phyloP scores from a whole-genome alignment of 1,284 basidiomycete genomes.

The Cryptococcus depauperatus region DNA sequence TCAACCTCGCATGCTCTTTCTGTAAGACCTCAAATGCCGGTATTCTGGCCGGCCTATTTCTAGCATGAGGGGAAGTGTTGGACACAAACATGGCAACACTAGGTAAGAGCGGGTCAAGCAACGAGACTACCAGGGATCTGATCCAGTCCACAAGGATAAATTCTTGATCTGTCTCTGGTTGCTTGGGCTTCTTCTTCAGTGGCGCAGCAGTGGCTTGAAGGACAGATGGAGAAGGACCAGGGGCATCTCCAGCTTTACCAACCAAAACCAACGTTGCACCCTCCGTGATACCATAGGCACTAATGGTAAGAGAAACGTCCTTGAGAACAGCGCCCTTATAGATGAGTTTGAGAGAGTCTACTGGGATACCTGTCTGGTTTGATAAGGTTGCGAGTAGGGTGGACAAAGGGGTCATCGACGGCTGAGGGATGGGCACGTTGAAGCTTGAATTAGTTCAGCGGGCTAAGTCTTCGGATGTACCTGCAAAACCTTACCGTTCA shows the following conservation, averaged over 20 bases:
- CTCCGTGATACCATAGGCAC: conserved; percentile 41
- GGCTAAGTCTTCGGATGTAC: background rate
- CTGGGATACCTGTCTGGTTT: conserved; percentile 35
- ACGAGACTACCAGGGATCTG: conserved; percentile 20
- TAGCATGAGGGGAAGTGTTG: conserved; percentile 26
- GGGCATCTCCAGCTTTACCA: conserved; percentile 34
- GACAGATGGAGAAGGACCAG: conserved; percentile 15
- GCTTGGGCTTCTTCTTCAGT: conserved; percentile 39
- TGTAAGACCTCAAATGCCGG: conserved; percentile 37
- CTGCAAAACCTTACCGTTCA: conserved; percentile 27
- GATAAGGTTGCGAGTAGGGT: conserved; percentile 40
- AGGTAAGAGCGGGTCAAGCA: conserved; percentile 30
- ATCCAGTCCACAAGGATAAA: conserved; percentile 41
- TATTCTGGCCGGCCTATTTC: conserved; percentile 31
- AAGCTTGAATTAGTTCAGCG: conserved; percentile 27
- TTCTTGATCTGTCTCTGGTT: conserved; percentile 40
- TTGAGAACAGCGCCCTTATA: conserved; percentile 45
- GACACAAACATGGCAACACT: conserved; percentile 32
- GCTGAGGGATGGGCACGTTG: conserved; percentile 44
- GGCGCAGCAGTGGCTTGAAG: background rate
- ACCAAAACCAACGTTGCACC: conserved; percentile 39
- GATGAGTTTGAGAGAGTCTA: conserved; percentile 40
- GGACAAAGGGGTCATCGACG: conserved; percentile 37
- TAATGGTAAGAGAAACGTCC: conserved; percentile 41
- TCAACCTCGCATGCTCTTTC: conserved; percentile 42